phyloP scores from a whole-genome alignment of 2,329 filamentous ascomycete species.

The Penicillium sp. region DNA sequence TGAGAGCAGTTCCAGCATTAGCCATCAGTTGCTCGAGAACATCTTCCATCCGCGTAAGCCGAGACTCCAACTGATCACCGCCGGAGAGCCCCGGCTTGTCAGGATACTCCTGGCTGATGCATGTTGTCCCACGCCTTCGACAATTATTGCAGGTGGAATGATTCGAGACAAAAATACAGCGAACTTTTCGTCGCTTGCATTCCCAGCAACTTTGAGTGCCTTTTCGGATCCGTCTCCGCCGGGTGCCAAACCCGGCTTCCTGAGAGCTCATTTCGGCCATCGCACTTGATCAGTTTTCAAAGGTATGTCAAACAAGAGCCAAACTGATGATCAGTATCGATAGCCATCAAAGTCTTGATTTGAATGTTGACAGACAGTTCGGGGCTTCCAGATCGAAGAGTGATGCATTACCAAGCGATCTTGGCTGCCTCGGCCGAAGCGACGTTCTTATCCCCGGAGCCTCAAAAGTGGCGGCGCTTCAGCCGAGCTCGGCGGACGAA shows the following conservation, averaged over 20 bases:
- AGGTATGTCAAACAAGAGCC: too few relatives aligned
- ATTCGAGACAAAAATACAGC: constrained; percentile 27
- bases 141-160: constrained; percentile 28
- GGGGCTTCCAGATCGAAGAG: background rate
- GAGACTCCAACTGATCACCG: constrained; percentile 15
- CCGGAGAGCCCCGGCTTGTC: constrained; percentile 31
- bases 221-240: constrained; percentile 33
- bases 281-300: background rate
- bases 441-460: too few relatives aligned
- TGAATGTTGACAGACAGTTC: background rate
- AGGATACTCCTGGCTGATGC: constrained; percentile 51
- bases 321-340: too few relatives aligned
- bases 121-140: constrained; percentile 25
- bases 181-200: constrained; percentile 32
- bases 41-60: constrained; percentile 14
- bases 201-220: constrained; percentile 35
- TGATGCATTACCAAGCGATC: background rate
- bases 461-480: background rate
- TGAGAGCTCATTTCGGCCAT: background rate
- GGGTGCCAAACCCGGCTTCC: background rate
- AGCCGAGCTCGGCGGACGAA: constrained; percentile 6
- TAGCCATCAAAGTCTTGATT: background rate
- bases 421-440: too few relatives aligned
- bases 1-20: background rate
- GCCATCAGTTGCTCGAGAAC: constrained; percentile 42